Evolutionary conservation across 441 rosid genomes (phyloP).

Genomic region (Gossypium trilobum): DNA sequence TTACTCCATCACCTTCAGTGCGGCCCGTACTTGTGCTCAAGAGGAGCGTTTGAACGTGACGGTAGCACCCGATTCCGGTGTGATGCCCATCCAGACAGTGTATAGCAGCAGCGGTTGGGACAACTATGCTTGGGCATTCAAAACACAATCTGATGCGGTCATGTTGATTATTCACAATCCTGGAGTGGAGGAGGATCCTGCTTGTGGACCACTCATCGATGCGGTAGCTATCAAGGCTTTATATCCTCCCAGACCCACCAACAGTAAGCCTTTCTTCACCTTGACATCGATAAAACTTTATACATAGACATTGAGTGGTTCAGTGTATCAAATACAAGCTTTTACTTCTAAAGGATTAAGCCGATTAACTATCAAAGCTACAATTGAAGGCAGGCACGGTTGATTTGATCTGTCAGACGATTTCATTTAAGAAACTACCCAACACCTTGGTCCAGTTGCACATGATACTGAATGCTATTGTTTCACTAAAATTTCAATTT

Average conservation of each 20-base stretch:
- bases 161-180: slow-evolving; percentile 70
- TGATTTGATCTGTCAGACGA: too few species aligned
- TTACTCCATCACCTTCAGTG: slow-evolving; percentile 53
- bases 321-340: too few species aligned
- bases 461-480: background rate
- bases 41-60: slow-evolving; percentile 47
- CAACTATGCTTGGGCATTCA: slow-evolving; percentile 71
- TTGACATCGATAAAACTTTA: too few species aligned
- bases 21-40: slow-evolving; percentile 58
- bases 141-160: slow-evolving; percentile 27
- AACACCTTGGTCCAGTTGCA: too few species aligned
- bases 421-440: too few species aligned
- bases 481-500: background rate
- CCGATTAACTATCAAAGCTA: background rate
- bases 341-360: too few species aligned
- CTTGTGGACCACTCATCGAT: slow-evolving; percentile 83
- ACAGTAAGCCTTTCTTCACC: slow-evolving; percentile 34
- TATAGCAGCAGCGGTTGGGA: slow-evolving; percentile 85
- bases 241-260: slow-evolving; percentile 58
- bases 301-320: background rate
- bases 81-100: slow-evolving; percentile 68
- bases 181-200: slow-evolving; percentile 86
- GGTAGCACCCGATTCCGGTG: slow-evolving; percentile 55
- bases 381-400: too few species aligned
- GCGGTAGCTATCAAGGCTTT: slow-evolving; percentile 61